Evolutionary conservation across 768 basidiomycete species (phyloP).

Genomic region (Mycena albidolilacea): DNA sequence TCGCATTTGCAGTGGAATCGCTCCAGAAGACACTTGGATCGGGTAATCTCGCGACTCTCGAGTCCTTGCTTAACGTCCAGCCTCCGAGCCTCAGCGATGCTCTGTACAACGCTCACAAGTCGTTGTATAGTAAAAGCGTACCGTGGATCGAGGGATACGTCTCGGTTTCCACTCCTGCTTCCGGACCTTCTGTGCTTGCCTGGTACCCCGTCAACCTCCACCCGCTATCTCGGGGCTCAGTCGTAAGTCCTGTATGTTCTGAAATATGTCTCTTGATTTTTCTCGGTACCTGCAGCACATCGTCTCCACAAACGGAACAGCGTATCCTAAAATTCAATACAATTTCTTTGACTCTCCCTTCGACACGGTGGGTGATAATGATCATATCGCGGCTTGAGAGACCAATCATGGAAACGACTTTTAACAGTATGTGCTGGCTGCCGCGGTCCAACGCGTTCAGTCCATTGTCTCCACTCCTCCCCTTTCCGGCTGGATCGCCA

Average conservation of each 20-base stretch:
- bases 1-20: not conserved
- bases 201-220: not conserved
- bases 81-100: not conserved
- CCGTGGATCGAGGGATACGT: not conserved
- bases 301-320: not conserved
- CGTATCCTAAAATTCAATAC: not conserved
- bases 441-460: not conserved
- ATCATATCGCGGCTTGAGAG: not conserved
- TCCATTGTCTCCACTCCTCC: conserved; percentile 1
- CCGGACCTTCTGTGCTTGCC: not conserved
- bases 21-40: not conserved
- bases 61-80: not conserved
- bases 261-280: not conserved
- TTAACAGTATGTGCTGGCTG: not conserved
- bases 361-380: not conserved
- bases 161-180: conserved; percentile 1
- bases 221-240: not conserved
- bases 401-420: not conserved
- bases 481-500: not conserved
- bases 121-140: not conserved
- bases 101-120: not conserved
- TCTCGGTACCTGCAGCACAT: not conserved
- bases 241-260: not conserved
- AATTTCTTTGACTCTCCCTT: not conserved
- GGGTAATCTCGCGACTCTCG: not conserved